Evolutionary conservation across 23 red algal genomes (phyloP).

Genomic region (Gracilariopsis chorda): DNA sequence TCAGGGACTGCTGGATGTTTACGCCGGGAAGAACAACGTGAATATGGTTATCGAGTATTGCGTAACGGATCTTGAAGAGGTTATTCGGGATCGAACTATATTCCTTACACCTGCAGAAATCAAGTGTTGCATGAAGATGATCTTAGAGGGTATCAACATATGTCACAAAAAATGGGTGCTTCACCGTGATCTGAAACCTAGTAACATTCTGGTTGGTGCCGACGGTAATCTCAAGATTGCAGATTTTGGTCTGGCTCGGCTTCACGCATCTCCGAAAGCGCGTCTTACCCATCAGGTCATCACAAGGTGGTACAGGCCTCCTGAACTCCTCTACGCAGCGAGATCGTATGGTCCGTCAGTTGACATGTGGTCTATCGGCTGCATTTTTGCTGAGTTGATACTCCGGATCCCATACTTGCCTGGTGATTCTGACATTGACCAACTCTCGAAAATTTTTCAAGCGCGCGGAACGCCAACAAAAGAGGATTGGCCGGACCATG

Average conservation of each 20-base stretch:
- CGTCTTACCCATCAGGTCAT: conserved; percentile 92
- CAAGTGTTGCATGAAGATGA: conserved; percentile 81
- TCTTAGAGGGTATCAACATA: conserved; percentile 73
- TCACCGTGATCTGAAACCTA: conserved; percentile 97
- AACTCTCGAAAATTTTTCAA: conserved; percentile 89
- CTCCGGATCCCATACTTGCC: conserved; percentile 90
- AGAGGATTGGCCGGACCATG: conserved; percentile 75
- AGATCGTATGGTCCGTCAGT: conserved; percentile 78
- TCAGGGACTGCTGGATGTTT: conserved; percentile 84
- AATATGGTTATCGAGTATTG: conserved; percentile 98
- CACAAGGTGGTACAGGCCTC: conserved; percentile 97
- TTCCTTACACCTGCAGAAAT: conserved; percentile 76
- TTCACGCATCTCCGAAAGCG: conserved; percentile 77
- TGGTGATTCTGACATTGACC: conserved; percentile 95
- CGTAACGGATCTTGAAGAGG: conserved; percentile 88
- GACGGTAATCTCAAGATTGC: conserved; percentile 94
- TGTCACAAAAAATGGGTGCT: conserved; percentile 86
- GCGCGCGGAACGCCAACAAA: conserved; percentile 84
- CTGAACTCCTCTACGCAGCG: conserved; percentile 93
- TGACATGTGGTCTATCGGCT: conserved; percentile 97
- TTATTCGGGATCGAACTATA: conserved; percentile 84
- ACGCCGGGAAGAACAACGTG: conserved; percentile 72
- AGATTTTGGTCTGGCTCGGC: conserved; percentile 90
- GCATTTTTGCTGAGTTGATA: conserved; percentile 99
- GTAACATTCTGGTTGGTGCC: conserved; percentile 88